phyloP scores from a whole-genome alignment of 208 protist genomes.

The Wallacemonas sp. region DNA sequence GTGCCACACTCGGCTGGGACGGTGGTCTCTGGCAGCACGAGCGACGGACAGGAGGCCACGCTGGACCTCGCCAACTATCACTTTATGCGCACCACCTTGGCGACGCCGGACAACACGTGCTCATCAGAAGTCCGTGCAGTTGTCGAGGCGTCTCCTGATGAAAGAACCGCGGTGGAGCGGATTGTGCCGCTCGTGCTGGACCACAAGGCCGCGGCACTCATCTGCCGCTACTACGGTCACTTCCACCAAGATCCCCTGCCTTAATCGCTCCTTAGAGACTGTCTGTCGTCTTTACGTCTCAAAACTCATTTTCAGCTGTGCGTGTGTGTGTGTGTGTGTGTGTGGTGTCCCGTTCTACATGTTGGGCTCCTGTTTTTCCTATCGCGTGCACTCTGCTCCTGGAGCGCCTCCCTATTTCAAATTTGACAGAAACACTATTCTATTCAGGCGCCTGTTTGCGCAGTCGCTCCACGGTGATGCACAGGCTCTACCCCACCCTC shows the following conservation, averaged over 20 bases:
- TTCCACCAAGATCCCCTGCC: background rate
- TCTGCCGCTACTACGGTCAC: constrained; percentile 9
- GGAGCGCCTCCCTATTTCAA: too few relatives aligned
- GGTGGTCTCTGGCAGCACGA: constrained; percentile 23
- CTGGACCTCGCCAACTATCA: constrained; percentile 50
- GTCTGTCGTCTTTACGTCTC: too few relatives aligned
- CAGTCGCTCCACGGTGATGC: too few relatives aligned
- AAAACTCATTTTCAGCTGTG: too few relatives aligned
- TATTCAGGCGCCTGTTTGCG: too few relatives aligned
- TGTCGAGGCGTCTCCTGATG: constrained; percentile 14
- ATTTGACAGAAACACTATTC: too few relatives aligned
- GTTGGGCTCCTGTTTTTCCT: too few relatives aligned
- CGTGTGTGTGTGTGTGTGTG: too few relatives aligned
- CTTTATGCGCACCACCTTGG: constrained; percentile 48
- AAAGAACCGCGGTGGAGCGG: background rate
- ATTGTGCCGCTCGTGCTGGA: constrained; percentile 7
- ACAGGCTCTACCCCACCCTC: too few relatives aligned
- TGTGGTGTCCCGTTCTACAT: too few relatives aligned
- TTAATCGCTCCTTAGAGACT: background rate
- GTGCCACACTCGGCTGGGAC: constrained; percentile 16
- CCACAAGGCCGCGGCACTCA: constrained; percentile 4
- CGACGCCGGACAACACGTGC: constrained; percentile 40
- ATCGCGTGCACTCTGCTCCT: too few relatives aligned
- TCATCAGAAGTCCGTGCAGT: constrained; percentile 58
- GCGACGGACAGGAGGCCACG: constrained; percentile 18